phyloP scores from a whole-genome alignment of 768 basidiomycete species.

The Trametes elegans region DNA sequence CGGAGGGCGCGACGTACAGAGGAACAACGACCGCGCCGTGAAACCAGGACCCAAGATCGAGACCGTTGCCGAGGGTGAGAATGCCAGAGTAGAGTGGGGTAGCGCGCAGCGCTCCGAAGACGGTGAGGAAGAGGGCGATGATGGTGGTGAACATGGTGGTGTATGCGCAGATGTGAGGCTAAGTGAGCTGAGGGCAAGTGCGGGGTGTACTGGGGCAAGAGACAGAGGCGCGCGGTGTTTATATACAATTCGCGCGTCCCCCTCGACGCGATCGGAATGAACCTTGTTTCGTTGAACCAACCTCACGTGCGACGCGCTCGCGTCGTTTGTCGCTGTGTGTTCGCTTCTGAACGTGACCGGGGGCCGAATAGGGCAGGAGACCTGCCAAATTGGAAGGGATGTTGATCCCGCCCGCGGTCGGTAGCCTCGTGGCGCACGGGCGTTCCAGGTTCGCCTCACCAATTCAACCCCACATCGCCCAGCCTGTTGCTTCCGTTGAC shows the following conservation, averaged over 20 bases:
- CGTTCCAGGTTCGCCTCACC: no score
- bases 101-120: neutral
- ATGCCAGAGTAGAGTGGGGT: neutral
- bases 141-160: neutral
- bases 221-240: neutral
- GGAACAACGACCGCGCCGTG: neutral
- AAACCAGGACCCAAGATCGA: neutral
- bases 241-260: neutral
- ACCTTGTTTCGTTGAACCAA: conserved; percentile 1
- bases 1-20: neutral
- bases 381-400: neutral
- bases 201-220: no score
- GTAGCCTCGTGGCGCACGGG: conserved; percentile 3
- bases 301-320: conserved; percentile 1
- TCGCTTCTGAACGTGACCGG: neutral
- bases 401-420: neutral
- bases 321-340: conserved; percentile 7
- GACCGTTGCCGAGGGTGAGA: neutral
- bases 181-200: neutral
- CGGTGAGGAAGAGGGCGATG: conserved; percentile 1
- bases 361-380: neutral
- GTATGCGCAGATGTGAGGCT: neutral
- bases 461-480: no score
- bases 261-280: conserved; percentile 8
- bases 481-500: no score